Conservation (phyloP, 2,329 filamentous ascomycete species). For the Fusarium sp. region DNA sequence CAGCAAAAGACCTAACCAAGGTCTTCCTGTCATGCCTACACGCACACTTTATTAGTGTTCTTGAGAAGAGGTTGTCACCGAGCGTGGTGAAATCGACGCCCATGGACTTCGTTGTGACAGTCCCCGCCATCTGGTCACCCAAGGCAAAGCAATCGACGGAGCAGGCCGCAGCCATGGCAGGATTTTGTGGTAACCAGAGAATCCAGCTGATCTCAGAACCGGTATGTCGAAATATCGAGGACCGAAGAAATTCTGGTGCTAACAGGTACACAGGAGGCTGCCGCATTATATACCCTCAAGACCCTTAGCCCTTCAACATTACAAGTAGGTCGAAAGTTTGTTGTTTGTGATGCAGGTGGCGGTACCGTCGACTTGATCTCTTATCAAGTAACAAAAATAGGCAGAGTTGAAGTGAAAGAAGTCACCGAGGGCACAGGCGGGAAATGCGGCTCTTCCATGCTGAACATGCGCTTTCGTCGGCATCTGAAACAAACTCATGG, state of each 20-base stretch:
- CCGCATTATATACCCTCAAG: constrained; percentile 61
- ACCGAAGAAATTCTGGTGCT: constrained; percentile 3
- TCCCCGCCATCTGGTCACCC: constrained; percentile 70
- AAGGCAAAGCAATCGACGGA: constrained; percentile 63
- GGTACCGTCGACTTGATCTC: constrained; percentile 66
- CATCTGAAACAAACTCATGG: constrained; percentile 58
- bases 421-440: constrained; percentile 61
- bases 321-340: constrained; percentile 59
- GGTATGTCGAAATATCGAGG: constrained; percentile 38
- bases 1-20: constrained; percentile 51
- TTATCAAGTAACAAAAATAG: constrained; percentile 58
- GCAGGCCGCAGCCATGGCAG: constrained; percentile 52
- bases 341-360: constrained; percentile 66
- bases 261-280: constrained; percentile 55
- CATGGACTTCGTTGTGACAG: constrained; percentile 66
- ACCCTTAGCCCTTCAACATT: constrained; percentile 55
- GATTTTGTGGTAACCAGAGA: constrained; percentile 54
- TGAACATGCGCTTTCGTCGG: constrained; percentile 60
- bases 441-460: constrained; percentile 61
- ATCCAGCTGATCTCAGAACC: constrained; percentile 63
- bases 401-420: constrained; percentile 59
- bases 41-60: constrained; percentile 58
- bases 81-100: constrained; percentile 56
- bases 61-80: constrained; percentile 56
- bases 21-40: constrained; percentile 61